Conservation (phyloP, 371 early-diverging fungal genomes). For the Mucor lusitanicus region DNA sequence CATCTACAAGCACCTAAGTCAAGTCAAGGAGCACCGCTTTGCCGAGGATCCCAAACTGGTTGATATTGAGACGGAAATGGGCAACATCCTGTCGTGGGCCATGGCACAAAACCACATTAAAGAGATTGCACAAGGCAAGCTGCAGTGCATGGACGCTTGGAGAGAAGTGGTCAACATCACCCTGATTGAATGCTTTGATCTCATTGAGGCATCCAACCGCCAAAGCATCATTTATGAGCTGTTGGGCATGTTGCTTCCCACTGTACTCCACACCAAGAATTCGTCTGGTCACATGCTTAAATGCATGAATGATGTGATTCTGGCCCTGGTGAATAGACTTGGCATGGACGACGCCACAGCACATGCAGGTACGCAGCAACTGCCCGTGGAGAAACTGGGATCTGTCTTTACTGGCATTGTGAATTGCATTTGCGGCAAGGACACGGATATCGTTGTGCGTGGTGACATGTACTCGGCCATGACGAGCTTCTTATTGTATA, state of each 20-base stretch:
- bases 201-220: constrained; percentile 59
- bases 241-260: constrained; percentile 61
- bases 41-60: neutral
- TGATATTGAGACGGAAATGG: constrained; percentile 52
- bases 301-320: constrained; percentile 61
- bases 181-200: constrained; percentile 65
- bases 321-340: constrained; percentile 43
- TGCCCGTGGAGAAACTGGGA: constrained; percentile 58
- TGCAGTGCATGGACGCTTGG: constrained; percentile 77
- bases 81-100: constrained; percentile 51
- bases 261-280: constrained; percentile 35
- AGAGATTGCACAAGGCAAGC: constrained; percentile 63
- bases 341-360: constrained; percentile 2
- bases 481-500: constrained; percentile 65
- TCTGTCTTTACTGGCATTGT: constrained; percentile 69
- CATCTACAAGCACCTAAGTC: constrained; percentile 40
- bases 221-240: constrained; percentile 65
- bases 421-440: constrained; percentile 62
- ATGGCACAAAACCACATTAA: constrained; percentile 67
- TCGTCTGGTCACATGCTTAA: constrained; percentile 54
- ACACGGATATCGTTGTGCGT: constrained; percentile 65
- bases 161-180: constrained; percentile 76
- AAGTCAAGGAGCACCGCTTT: constrained; percentile 18
- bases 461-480: constrained; percentile 85
- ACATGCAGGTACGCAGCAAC: constrained; percentile 36